Evolutionary conservation across 495 filamentous ascomycete species (phyloP).

Genomic region (Penicillium diatomitis): DNA sequence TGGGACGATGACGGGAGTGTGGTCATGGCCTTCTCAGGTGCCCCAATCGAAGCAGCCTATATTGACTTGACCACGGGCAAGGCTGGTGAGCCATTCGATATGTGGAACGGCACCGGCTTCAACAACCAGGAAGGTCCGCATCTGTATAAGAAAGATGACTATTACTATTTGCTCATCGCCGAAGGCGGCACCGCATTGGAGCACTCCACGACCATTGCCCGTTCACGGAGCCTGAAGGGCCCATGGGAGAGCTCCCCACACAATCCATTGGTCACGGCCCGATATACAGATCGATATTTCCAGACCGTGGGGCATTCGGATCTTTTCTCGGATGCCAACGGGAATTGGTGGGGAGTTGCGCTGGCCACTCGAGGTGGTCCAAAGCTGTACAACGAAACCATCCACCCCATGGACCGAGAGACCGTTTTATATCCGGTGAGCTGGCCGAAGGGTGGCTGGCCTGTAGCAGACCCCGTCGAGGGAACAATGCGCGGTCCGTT

Average conservation of each 20-base stretch:
- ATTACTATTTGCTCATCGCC: slow-evolving; percentile 49
- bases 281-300: slow-evolving; percentile 13
- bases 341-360: slow-evolving; percentile 44
- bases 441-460: slow-evolving; percentile 30
- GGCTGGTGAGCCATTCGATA: slow-evolving; percentile 23
- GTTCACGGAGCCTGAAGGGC: slow-evolving; percentile 46
- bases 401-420: slow-evolving; percentile 51
- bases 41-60: slow-evolving; percentile 3
- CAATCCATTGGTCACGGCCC: slow-evolving; percentile 14
- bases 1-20: slow-evolving; percentile 17
- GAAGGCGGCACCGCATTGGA: slow-evolving; percentile 55
- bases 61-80: slow-evolving; percentile 12
- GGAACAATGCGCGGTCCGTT: slow-evolving; percentile 10
- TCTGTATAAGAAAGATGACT: slow-evolving; percentile 46
- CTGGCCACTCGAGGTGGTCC: slow-evolving; percentile 36
- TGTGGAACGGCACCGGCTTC: slow-evolving; percentile 47
- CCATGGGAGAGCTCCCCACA: slow-evolving; percentile 34
- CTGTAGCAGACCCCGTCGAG: slow-evolving; percentile 17
- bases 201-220: slow-evolving; percentile 45
- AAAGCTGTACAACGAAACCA: slow-evolving; percentile 14
- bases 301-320: slow-evolving; percentile 18
- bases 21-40: slow-evolving; percentile 7
- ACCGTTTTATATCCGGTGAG: slow-evolving; percentile 44
- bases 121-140: slow-evolving; percentile 54
- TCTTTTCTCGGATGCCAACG: slow-evolving; percentile 32